phyloP scores from a whole-genome alignment of 352 stramenopile genomes.

The Nothophytophthora sp. region DNA sequence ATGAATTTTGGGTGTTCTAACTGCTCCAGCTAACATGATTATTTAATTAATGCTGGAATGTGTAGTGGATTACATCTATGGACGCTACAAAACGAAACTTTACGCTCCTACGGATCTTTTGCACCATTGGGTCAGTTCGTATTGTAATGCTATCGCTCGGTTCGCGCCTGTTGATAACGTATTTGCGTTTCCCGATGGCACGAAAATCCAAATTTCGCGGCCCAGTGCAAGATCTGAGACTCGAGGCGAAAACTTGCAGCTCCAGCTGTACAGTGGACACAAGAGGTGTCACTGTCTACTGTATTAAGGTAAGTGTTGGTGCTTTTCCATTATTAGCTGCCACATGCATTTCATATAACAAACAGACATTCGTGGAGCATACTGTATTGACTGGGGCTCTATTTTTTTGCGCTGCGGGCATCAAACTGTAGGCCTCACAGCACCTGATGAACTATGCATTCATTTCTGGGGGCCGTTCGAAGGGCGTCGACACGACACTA shows the following conservation, averaged over 20 bases:
- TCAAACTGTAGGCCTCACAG: too few species aligned
- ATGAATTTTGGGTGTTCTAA: too few species aligned
- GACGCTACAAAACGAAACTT: background rate
- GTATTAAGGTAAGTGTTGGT: too few species aligned
- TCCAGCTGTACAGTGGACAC: background rate
- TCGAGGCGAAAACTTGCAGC: background rate
- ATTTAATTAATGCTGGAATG: background rate
- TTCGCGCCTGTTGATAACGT: background rate
- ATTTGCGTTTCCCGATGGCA: background rate
- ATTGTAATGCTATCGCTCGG: background rate
- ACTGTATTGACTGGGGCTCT: too few species aligned
- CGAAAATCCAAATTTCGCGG: background rate
- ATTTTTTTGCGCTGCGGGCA: too few species aligned
- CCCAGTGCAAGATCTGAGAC: background rate
- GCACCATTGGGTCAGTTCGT: background rate
- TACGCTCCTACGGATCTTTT: background rate
- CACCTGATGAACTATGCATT: background rate
- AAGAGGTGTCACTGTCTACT: background rate
- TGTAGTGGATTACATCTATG: slow-evolving; percentile 4
- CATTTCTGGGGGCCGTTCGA: background rate
- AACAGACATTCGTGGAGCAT: too few species aligned
- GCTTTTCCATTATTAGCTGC: too few species aligned
- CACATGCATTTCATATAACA: too few species aligned
- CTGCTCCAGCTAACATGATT: too few species aligned
- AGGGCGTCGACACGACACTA: background rate